Evolutionary conservation across 2,329 filamentous ascomycete genomes (phyloP).

Genomic region (Myriangium duriaei): DNA sequence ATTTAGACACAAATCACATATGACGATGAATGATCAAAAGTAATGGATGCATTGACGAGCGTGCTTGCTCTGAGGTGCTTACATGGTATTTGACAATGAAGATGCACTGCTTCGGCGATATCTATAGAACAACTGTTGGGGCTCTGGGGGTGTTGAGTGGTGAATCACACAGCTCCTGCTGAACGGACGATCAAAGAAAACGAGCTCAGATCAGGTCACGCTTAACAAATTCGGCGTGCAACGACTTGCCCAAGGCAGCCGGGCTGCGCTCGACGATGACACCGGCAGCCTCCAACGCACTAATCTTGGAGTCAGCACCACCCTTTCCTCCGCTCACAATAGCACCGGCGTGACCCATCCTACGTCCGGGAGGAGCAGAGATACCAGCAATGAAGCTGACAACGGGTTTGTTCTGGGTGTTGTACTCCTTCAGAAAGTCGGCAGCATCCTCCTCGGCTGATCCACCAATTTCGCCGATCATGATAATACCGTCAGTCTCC

Average conservation of each 20-base stretch:
- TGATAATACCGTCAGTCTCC: slow-evolving; percentile 98
- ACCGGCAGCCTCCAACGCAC: slow-evolving; percentile 81
- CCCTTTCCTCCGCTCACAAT: slow-evolving; percentile 97
- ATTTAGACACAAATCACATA: not conserved
- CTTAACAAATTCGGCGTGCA: slow-evolving; percentile 93
- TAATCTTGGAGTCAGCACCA: slow-evolving; percentile 96
- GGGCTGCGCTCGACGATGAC: slow-evolving; percentile 95
- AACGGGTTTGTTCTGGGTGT: slow-evolving; percentile 88
- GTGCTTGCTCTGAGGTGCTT: not conserved
- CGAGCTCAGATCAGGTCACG: slow-evolving; percentile 71
- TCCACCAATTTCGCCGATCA: slow-evolving; percentile 99
- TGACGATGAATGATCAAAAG: too few species aligned
- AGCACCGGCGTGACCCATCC: slow-evolving; percentile 98
- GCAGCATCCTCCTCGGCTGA: slow-evolving; percentile 96
- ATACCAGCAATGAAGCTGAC: slow-evolving; percentile 98
- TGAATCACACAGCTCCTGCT: too few species aligned
- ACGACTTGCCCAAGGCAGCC: slow-evolving; percentile 79
- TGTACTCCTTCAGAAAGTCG: slow-evolving; percentile 86
- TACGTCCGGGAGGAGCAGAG: slow-evolving; percentile 84
- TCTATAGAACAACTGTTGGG: not conserved
- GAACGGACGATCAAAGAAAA: too few species aligned
- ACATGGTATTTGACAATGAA: not conserved
- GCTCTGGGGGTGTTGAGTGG: not conserved
- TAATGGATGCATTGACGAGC: too few species aligned
- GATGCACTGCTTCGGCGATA: not conserved